Percentiles rank a stretch among this genome's conserved stretches.
Evolutionary conservation across 139 green algal species (phyloP).

Genomic region (Axilococcus clingmanii): DNA sequence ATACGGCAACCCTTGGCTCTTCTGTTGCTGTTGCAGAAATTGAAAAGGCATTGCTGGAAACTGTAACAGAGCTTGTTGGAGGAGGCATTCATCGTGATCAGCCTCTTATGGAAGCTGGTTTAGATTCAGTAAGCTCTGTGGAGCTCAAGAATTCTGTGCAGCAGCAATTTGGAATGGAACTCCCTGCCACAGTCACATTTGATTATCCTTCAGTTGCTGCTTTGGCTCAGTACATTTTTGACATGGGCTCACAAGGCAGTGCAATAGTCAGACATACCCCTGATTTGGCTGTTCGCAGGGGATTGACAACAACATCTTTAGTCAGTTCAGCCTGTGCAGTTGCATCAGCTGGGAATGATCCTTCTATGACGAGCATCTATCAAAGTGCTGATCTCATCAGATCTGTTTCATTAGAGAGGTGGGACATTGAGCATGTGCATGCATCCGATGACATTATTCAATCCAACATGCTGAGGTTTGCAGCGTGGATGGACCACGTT

Average conservation of each 20-base stretch:
- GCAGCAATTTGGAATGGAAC: conserved; percentile 15
- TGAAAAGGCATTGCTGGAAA: background rate
- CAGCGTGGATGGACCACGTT: conserved; percentile 5
- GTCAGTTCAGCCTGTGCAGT: too few relatives aligned
- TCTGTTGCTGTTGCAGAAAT: background rate
- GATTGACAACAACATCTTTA: too few relatives aligned
- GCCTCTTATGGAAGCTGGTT: background rate
- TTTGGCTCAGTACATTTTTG: conserved; percentile 24
- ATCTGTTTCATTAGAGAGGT: conserved; percentile 3
- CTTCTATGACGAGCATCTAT: too few relatives aligned
- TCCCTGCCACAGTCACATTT: conserved; percentile 46
- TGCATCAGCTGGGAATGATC: too few relatives aligned
- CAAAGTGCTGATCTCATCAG: background rate
- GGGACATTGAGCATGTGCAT: conserved; percentile 6
- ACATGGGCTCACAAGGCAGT: too few relatives aligned
- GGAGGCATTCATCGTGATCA: background rate
- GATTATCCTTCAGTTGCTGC: conserved; percentile 44
- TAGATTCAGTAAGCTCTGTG: conserved; percentile 15
- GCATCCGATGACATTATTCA: background rate
- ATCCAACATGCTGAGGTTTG: background rate
- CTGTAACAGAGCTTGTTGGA: background rate
- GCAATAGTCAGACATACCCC: too few relatives aligned
- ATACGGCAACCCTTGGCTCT: background rate
- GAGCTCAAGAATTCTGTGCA: conserved; percentile 30
- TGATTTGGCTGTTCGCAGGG: too few relatives aligned